Evolutionary conservation across 148 eudicot genomes (phyloP).

Genomic region (Mesembryanthemum crystallinum): DNA sequence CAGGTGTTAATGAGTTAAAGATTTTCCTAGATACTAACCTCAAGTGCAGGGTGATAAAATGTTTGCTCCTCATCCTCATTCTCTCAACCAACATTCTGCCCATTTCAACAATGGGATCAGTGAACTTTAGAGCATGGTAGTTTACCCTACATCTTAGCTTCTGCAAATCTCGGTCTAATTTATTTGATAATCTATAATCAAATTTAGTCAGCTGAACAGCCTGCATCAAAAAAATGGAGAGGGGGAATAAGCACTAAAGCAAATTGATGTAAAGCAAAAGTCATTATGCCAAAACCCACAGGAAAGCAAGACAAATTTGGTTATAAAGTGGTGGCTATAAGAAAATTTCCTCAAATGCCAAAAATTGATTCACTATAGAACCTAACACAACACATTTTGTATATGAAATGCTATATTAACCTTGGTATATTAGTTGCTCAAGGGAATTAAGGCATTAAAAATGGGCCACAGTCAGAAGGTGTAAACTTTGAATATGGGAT

Average conservation of each 20-base stretch:
- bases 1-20: neutral
- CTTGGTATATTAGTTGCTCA: neutral
- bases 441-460: neutral
- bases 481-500: neutral
- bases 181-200: conserved; percentile 79
- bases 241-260: neutral
- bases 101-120: conserved; percentile 62
- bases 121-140: conserved; percentile 73
- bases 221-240: conserved; percentile 38
- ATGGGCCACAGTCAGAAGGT: neutral
- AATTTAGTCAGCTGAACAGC: conserved; percentile 86
- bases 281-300: neutral
- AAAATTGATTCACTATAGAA: neutral
- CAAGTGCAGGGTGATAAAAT: conserved; percentile 70
- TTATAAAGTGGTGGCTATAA: neutral
- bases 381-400: neutral
- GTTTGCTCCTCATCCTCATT: conserved; percentile 73
- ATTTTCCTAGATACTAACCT: conserved; percentile 39
- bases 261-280: neutral
- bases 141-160: conserved; percentile 87
- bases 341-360: neutral
- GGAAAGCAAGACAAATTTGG: neutral
- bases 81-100: conserved; percentile 66
- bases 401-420: neutral
- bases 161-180: conserved; percentile 56